Evolutionary conservation across 2,329 filamentous ascomycete genomes (phyloP).

Genomic region (Trichophyton equinum): DNA sequence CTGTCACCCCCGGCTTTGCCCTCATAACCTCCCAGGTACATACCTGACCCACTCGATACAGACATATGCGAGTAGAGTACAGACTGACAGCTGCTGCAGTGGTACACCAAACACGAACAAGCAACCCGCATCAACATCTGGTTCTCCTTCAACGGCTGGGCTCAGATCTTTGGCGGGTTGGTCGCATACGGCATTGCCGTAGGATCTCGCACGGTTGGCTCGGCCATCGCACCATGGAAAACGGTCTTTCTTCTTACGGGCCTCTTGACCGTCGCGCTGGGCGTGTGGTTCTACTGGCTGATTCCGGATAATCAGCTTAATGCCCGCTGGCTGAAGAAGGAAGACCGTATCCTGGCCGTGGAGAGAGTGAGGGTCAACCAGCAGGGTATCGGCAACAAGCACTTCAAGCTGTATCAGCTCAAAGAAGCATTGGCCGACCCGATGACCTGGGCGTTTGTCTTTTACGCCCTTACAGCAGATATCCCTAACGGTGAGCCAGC

Average conservation of each 20-base stretch:
- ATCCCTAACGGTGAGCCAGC: slow-evolving; percentile 41
- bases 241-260: slow-evolving; percentile 46
- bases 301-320: slow-evolving; percentile 51
- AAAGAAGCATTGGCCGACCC: slow-evolving; percentile 47
- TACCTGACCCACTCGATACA: neutral
- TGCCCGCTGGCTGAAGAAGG: slow-evolving; percentile 49
- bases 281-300: slow-evolving; percentile 38
- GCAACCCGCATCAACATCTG: slow-evolving; percentile 51
- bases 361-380: slow-evolving; percentile 63
- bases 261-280: slow-evolving; percentile 39
- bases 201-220: slow-evolving; percentile 43
- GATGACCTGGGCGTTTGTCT: slow-evolving; percentile 48
- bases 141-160: slow-evolving; percentile 56
- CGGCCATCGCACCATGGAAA: slow-evolving; percentile 52
- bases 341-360: slow-evolving; percentile 55
- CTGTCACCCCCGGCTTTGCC: slow-evolving; percentile 56
- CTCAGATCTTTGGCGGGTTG: slow-evolving; percentile 50
- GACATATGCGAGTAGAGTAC: neutral
- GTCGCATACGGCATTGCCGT: slow-evolving; percentile 52
- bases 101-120: slow-evolving; percentile 61
- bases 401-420: slow-evolving; percentile 57
- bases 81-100: slow-evolving; percentile 30
- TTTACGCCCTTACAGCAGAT: slow-evolving; percentile 44
- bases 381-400: slow-evolving; percentile 58
- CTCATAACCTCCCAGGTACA: slow-evolving; percentile 44